Conservation (phyloP, 2,329 filamentous ascomycete genomes). For the Keithomyces neogunnii region DNA sequence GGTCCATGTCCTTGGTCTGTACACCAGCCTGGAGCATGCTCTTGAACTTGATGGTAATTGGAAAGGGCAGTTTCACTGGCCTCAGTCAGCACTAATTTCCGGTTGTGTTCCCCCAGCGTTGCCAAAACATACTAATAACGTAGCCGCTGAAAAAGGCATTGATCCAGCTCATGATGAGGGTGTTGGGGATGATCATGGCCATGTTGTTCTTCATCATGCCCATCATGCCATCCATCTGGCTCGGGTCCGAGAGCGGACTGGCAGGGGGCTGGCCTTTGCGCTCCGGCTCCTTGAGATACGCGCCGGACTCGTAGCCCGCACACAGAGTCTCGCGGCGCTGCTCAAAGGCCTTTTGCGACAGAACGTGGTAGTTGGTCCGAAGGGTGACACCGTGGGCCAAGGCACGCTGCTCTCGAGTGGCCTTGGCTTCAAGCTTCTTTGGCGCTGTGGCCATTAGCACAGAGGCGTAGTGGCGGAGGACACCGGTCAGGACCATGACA, state of each 20-base stretch:
- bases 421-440: slow-evolving; percentile 67
- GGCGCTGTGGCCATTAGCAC: slow-evolving; percentile 81
- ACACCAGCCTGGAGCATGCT: slow-evolving; percentile 98
- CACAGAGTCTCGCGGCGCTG: slow-evolving; percentile 73
- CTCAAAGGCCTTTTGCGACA: slow-evolving; percentile 71
- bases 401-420: slow-evolving; percentile 78
- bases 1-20: slow-evolving; percentile 90
- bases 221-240: slow-evolving; percentile 99
- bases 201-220: slow-evolving; percentile 99
- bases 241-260: slow-evolving; percentile 92
- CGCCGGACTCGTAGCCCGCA: slow-evolving; percentile 73
- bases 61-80: slow-evolving; percentile 92
- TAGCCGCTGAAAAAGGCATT: slow-evolving; percentile 98
- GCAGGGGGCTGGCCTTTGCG: slow-evolving; percentile 76
- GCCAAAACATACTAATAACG: slow-evolving; percentile 66
- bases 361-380: slow-evolving; percentile 70
- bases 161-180: slow-evolving; percentile 99
- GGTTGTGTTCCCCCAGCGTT: neutral
- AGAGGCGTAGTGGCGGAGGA: slow-evolving; percentile 91
- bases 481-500: slow-evolving; percentile 94
- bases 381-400: slow-evolving; percentile 79
- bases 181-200: slow-evolving; percentile 99
- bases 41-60: slow-evolving; percentile 97
- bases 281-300: slow-evolving; percentile 84
- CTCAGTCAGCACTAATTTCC: slow-evolving; percentile 11